Evolutionary conservation across 2,329 filamentous ascomycete genomes (phyloP).

Genomic region (Fusarium cicatricum): DNA sequence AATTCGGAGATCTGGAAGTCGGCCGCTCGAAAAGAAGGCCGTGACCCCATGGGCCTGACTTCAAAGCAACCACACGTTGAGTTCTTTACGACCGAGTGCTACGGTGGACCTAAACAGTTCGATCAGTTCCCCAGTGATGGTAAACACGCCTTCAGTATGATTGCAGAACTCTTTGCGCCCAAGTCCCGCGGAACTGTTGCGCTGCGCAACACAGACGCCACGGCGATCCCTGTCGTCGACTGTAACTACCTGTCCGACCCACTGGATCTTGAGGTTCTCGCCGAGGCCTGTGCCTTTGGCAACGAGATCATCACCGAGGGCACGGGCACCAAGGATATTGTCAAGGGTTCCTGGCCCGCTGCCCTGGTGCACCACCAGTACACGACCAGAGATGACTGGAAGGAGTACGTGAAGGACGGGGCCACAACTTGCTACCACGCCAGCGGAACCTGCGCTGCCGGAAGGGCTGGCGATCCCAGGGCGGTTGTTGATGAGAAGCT

Average conservation of each 20-base stretch:
- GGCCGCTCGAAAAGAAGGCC: conserved; percentile 56
- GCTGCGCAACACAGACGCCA: conserved; percentile 57
- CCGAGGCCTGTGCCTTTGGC: conserved; percentile 64
- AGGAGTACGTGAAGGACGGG: conserved; percentile 63
- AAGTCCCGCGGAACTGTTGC: conserved; percentile 64
- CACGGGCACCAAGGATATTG: conserved; percentile 63
- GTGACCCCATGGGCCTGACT: conserved; percentile 70
- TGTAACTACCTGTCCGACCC: conserved; percentile 66
- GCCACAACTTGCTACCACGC: conserved; percentile 62
- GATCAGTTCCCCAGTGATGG: conserved; percentile 60
- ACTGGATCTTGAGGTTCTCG: conserved; percentile 65
- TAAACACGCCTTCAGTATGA: conserved; percentile 65
- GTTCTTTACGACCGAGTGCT: conserved; percentile 69
- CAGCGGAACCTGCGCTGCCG: conserved; percentile 46
- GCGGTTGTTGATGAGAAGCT: conserved; percentile 63
- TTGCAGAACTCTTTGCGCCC: conserved; percentile 65
- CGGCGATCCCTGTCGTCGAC: conserved; percentile 63
- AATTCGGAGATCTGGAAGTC: conserved; percentile 63
- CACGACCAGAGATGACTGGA: conserved; percentile 62
- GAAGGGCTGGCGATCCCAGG: conserved; percentile 54
- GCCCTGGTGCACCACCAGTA: conserved; percentile 60
- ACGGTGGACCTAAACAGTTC: conserved; percentile 67
- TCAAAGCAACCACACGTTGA: conserved; percentile 66
- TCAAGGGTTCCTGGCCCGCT: conserved; percentile 67
- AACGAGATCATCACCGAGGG: conserved; percentile 69